These are phyloP conservation scores for Atkinsonella texensis DNA, from an alignment of 2,329 filamentous ascomycete species.

Conservation along the genomic window DNA sequence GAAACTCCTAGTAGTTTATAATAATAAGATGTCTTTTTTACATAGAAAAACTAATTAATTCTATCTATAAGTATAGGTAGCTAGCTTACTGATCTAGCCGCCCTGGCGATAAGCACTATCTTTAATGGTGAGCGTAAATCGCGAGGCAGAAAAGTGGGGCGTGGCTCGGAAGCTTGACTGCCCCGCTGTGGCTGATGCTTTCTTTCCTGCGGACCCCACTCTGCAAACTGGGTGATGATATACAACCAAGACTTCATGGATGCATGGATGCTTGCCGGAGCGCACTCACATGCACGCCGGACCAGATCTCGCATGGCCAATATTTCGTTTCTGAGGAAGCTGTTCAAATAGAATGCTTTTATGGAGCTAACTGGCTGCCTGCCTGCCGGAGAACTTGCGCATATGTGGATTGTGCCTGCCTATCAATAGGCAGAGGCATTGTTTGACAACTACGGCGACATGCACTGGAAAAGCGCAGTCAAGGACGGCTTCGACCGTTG, in stretches of 20 bases:
- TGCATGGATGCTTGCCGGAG: not conserved
- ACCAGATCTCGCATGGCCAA: not conserved
- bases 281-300: not conserved
- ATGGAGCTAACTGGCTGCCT: not conserved
- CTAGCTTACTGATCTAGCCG: too few relatives aligned
- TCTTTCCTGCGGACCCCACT: not conserved
- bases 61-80: too few relatives aligned
- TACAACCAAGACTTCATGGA: not conserved
- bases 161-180: too few relatives aligned
- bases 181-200: conserved; percentile 12
- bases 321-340: not conserved
- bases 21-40: too few relatives aligned
- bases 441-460: not conserved
- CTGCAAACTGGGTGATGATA: not conserved
- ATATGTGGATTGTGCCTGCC: not conserved
- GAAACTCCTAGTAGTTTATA: too few relatives aligned
- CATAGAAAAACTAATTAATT: too few relatives aligned
- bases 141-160: too few relatives aligned
- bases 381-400: not conserved
- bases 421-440: not conserved
- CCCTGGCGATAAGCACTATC: too few relatives aligned
- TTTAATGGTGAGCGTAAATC: too few relatives aligned
- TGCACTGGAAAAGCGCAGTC: not conserved
- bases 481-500: not conserved
- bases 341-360: not conserved